A percentile compares a stretch with the other conserved stretches of the same genome.
Evolutionary conservation across 2,329 filamentous ascomycete species (phyloP).

Genomic region (Penicillium sp.): DNA sequence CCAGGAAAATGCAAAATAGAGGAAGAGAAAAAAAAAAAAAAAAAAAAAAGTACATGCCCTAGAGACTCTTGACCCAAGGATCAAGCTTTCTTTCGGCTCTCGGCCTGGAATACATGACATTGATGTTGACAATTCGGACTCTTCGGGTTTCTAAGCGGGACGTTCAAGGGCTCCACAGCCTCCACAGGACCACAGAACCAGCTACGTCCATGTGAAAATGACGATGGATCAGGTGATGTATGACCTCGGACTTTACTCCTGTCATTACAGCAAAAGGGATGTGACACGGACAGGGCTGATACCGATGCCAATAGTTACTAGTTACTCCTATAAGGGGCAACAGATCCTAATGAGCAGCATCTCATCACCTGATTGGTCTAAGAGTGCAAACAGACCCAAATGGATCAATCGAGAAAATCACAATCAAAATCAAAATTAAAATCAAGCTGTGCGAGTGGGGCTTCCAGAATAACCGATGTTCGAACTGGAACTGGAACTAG

Average conservation of each 20-base stretch:
- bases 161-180: slow-evolving; percentile 7
- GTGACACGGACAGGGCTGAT: not conserved
- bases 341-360: slow-evolving; percentile 4
- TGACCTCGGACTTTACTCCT: not conserved
- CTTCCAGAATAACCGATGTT: slow-evolving; percentile 17
- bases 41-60: not conserved
- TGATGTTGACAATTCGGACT: not conserved
- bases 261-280: not conserved
- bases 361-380: not conserved
- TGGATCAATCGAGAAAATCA: slow-evolving; percentile 10
- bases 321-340: not conserved
- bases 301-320: not conserved
- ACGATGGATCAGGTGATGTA: not conserved
- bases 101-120: not conserved
- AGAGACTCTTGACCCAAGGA: not conserved
- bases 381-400: slow-evolving; percentile 16
- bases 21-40: not conserved
- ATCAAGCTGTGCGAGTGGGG: slow-evolving; percentile 11
- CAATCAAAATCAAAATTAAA: not conserved
- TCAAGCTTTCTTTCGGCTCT: not conserved
- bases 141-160: slow-evolving; percentile 1
- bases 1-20: not conserved
- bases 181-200: slow-evolving; percentile 1
- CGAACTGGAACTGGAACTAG: not conserved
- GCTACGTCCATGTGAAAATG: slow-evolving; percentile 7